These are phyloP conservation scores for Durusdinium trenchii DNA, from an alignment of 73 alveolate genomes.

Conservation along the genomic window DNA sequence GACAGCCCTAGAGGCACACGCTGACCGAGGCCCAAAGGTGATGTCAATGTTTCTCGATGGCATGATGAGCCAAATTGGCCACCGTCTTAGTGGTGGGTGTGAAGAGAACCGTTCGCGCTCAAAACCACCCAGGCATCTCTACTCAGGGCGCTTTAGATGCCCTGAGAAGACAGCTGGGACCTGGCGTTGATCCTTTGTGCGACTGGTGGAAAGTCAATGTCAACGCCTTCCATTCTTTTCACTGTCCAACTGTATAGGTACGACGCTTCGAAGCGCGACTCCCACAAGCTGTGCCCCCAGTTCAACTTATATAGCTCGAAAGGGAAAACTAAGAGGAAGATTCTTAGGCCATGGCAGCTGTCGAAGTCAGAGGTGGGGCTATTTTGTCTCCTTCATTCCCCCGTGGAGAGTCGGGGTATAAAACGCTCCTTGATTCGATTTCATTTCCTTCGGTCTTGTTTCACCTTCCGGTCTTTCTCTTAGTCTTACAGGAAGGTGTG, in stretches of 20 bases:
- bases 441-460: neutral
- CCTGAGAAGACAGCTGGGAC: slow-evolving; percentile 78
- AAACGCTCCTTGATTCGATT: neutral
- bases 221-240: neutral
- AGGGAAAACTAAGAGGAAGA: neutral
- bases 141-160: slow-evolving; percentile 92
- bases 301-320: neutral
- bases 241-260: neutral
- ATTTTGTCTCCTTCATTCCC: no score
- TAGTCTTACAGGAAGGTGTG: neutral
- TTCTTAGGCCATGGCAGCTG: slow-evolving; percentile 11
- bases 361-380: slow-evolving; percentile 8
- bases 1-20: neutral
- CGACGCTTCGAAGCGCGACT: slow-evolving; percentile 33
- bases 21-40: neutral
- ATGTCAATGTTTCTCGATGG: slow-evolving; percentile 79
- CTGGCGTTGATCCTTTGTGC: slow-evolving; percentile 91
- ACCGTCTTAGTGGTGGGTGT: neutral
- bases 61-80: slow-evolving; percentile 94
- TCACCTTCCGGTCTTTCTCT: neutral
- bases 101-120: neutral
- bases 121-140: slow-evolving; percentile 66
- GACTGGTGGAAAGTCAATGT: neutral
- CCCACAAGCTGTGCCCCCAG: slow-evolving; percentile 1
- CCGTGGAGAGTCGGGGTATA: neutral